Evolutionary conservation across 1,139 yeast species (phyloP).

Genomic region (Candida gigantensis): DNA sequence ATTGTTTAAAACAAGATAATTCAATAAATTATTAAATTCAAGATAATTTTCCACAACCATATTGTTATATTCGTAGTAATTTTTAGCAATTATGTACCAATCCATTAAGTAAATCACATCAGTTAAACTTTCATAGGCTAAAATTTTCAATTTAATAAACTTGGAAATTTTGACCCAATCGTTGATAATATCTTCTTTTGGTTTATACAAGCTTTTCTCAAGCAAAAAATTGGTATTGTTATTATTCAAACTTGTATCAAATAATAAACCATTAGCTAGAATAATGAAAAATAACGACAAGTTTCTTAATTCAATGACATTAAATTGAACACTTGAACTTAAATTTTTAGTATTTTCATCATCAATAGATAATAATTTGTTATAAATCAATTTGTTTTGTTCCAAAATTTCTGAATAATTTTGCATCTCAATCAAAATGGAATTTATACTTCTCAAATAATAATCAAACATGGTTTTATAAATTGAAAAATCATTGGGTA

Average conservation of each 20-base stretch:
- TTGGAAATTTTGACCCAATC: constrained; percentile 30
- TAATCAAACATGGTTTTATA: constrained; percentile 16
- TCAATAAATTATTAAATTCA: constrained; percentile 33
- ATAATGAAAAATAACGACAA: constrained; percentile 22
- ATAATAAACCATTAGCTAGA: constrained; percentile 25
- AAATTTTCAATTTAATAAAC: constrained; percentile 21
- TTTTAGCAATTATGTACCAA: constrained; percentile 32
- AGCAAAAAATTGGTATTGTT: constrained; percentile 10
- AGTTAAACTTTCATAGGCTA: constrained; percentile 22
- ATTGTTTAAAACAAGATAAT: constrained; percentile 28
- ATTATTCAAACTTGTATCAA: too few relatives aligned
- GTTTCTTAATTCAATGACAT: constrained; percentile 16
- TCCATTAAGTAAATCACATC: constrained; percentile 29
- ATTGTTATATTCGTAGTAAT: constrained; percentile 24
- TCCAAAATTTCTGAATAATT: constrained; percentile 17
- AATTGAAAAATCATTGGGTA: constrained; percentile 16
- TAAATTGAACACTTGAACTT: constrained; percentile 12
- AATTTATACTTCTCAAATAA: constrained; percentile 19
- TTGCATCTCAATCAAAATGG: constrained; percentile 19
- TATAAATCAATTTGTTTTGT: constrained; percentile 12
- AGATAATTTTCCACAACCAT: constrained; percentile 29
- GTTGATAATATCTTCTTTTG: constrained; percentile 18
- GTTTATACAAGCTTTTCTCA: constrained; percentile 14
- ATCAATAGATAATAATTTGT: constrained; percentile 13
- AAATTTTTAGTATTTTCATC: constrained; percentile 16